phyloP scores from a whole-genome alignment of 108 stramenopile species.

The Discostella pseudostelligera region DNA sequence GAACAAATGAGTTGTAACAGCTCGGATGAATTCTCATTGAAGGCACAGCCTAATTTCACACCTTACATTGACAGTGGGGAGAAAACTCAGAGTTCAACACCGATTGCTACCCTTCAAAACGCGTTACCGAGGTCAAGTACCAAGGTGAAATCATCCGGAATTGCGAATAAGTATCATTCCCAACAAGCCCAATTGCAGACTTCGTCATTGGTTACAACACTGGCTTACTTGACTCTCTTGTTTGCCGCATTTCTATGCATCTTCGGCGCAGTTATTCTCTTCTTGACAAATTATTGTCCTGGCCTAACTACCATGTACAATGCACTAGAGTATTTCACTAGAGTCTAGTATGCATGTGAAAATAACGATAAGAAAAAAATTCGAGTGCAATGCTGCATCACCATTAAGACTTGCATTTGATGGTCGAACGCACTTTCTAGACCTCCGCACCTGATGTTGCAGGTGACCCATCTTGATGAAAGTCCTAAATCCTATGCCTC shows the following conservation, averaged over 20 bases:
- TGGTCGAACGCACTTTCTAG: too few species aligned
- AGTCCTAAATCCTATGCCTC: too few species aligned
- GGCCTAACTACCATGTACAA: background rate
- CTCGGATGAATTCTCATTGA: background rate
- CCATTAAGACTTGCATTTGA: too few species aligned
- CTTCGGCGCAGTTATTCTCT: background rate
- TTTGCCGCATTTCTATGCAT: background rate
- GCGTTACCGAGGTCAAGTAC: slow-evolving; percentile 7
- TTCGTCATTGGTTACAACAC: background rate
- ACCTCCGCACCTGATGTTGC: too few species aligned
- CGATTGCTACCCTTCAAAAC: slow-evolving; percentile 10
- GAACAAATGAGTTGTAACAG: background rate
- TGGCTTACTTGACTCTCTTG: background rate
- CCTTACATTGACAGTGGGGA: background rate
- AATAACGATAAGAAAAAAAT: too few species aligned
- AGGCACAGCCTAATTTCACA: background rate
- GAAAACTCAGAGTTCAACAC: background rate
- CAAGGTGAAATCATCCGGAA: background rate
- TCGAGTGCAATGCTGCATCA: too few species aligned
- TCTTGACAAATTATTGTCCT: background rate
- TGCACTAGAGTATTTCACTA: slow-evolving; percentile 11
- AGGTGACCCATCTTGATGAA: too few species aligned
- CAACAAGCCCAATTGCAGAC: background rate
- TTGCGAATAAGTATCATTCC: background rate
- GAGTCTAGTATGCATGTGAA: too few species aligned